These are phyloP conservation scores for Hericium rajendrae DNA, from an alignment of 768 basidiomycete genomes.

Conservation along the genomic window DNA sequence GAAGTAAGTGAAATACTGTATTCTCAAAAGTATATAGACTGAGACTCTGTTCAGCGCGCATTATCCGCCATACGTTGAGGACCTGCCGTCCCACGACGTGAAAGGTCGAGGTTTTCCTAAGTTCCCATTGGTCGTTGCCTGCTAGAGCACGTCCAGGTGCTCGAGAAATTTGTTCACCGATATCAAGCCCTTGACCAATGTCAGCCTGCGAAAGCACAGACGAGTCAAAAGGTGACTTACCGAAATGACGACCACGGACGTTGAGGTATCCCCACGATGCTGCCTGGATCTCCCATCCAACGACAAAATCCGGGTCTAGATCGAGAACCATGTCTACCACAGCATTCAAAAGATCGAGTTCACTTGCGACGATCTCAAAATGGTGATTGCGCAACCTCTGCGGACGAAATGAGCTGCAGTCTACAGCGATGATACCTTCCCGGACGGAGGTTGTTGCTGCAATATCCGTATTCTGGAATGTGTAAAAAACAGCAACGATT, in stretches of 20 bases:
- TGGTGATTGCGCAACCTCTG: constrained; percentile 33
- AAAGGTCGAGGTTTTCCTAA: constrained; percentile 70
- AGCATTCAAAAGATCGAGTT: constrained; percentile 74
- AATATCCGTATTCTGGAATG: constrained; percentile 44
- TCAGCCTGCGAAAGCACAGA: neutral
- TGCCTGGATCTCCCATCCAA: constrained; percentile 87
- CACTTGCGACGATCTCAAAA: constrained; percentile 49
- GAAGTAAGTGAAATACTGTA: constrained; percentile 72
- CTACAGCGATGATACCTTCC: constrained; percentile 45
- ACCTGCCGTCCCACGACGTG: constrained; percentile 83
- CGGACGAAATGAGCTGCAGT: constrained; percentile 27
- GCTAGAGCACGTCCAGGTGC: constrained; percentile 41
- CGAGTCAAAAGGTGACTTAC: constrained; percentile 26
- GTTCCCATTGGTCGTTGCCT: constrained; percentile 59
- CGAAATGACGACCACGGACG: constrained; percentile 51
- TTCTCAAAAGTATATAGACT: constrained; percentile 85
- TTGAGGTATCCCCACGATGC: constrained; percentile 87
- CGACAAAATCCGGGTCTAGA: constrained; percentile 84
- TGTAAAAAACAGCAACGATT: constrained; percentile 65
- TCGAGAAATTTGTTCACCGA: constrained; percentile 67
- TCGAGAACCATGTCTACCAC: constrained; percentile 64
- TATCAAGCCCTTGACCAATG: constrained; percentile 46
- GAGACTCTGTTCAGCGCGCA: constrained; percentile 75
- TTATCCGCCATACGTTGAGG: constrained; percentile 86
- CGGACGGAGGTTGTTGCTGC: constrained; percentile 20